Base-by-base conservation (phyloP, 2,329 filamentous ascomycete genomes). In the Harringtonia lauricola region DNA sequence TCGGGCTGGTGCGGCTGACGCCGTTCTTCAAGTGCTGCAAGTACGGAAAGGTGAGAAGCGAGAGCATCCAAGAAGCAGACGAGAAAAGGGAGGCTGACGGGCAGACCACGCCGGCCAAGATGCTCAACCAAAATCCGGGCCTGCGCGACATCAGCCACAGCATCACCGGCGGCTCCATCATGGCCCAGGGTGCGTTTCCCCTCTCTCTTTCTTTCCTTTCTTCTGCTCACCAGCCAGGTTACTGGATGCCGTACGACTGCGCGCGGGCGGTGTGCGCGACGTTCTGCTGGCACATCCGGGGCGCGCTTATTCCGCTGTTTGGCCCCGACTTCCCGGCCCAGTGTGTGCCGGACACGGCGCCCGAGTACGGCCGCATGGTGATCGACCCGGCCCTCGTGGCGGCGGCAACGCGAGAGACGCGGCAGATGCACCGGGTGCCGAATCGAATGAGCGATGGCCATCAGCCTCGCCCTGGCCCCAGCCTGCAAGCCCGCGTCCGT, bases 221-320 rank as follows among this genome's bases (percentile, higher is more conserved):
- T 64, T 33, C 14, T n/a, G 10, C 18, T 26, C 36, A 30, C n/a
- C 15, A 8, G 5, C 36, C 38, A 94, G 88, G 92, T 29, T 98
- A 96, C 63, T 98, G 92, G 92, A 87, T 96, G 76, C 90, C 90
- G 2, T 96, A 81, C 55, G 67, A 77, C 33, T 94, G 88, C 52
- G 92, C 92, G 38, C 83, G 76, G 62, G 88, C 87, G 12, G 69
- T 98, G 41, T 94, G 89, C 55, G 76, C 86, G 4, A 95, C 86
- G 1, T 96, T 96, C 60, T 96, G 90, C 64, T 79, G 81, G 59
- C 67, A 75, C 30, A 94, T 98, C 49, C 81, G 90, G 14, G 81
- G 81, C 46, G 89, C 85, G 0, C 66, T 98, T 43, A 92, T 92
- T 9, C 92, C 92, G 6, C 71, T 98, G 47, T 98, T 98, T 59